These are phyloP conservation scores for Aspergillus quadricinctus DNA, from an alignment of 2,329 filamentous ascomycete genomes.

Conservation along the genomic window DNA sequence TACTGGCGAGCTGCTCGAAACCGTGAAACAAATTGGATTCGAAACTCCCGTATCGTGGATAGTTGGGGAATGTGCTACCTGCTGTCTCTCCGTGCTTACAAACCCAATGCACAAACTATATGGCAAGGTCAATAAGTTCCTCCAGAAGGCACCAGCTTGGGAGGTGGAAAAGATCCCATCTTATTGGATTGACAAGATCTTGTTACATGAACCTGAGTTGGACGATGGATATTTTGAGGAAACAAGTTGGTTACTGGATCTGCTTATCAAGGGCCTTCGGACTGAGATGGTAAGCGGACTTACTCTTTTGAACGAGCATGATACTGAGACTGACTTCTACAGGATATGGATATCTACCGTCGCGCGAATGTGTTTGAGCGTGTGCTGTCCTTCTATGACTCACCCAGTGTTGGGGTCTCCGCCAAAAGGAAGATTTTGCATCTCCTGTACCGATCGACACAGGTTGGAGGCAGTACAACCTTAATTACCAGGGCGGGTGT, in stretches of 20 bases:
- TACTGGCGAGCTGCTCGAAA: conserved; percentile 75
- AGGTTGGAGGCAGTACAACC: conserved; percentile 71
- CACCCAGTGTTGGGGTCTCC: conserved; percentile 58
- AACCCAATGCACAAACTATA: conserved; percentile 81
- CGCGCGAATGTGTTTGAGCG: conserved; percentile 68
- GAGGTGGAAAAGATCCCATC: conserved; percentile 52
- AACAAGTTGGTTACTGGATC: conserved; percentile 67
- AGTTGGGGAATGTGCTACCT: conserved; percentile 69
- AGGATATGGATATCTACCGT: conserved; percentile 49
- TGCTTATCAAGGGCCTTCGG: conserved; percentile 62
- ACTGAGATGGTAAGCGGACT: conserved; percentile 48
- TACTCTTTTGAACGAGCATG: background rate
- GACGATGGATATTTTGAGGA: conserved; percentile 71
- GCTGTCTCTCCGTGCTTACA: conserved; percentile 64
- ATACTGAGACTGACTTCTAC: conserved; percentile 13
- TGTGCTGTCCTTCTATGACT: conserved; percentile 64
- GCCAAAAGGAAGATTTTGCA: conserved; percentile 60
- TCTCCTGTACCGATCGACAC: conserved; percentile 61
- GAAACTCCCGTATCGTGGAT: conserved; percentile 64
- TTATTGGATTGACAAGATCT: conserved; percentile 64
- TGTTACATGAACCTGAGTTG: conserved; percentile 67
- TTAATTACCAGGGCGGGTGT: conserved; percentile 72
- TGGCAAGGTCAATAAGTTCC: conserved; percentile 77
- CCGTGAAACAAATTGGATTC: conserved; percentile 54
- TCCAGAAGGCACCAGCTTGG: conserved; percentile 76